Base-by-base conservation (phyloP, 805 yeast species). In the Spathaspora sp. region DNA sequence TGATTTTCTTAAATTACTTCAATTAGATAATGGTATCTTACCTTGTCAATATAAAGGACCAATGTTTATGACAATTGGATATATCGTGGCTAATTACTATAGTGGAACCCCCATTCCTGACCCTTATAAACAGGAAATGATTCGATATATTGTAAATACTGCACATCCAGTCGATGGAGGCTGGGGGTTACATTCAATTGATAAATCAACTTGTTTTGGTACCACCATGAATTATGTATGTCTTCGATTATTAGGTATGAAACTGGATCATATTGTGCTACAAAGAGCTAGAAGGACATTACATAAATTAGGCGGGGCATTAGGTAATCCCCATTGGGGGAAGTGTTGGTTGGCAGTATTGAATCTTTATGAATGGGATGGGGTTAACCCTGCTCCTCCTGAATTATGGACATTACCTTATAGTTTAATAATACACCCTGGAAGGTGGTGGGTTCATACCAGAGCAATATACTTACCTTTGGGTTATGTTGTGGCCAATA, bases 121-220 rank as follows among this genome's bases (percentile, higher is more conserved):
- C 29, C 85, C 80, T 39, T 81, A 78, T 60, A 75, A 75, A 55
- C 69, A 70, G 12, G 99, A 94, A 67, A 69, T 94, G 62, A 82
- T 87, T 26, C 77, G 99, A 53, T 94, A 92, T 63, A 69, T 94
- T 16, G 89, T 90, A n/a, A 94, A 94, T 65, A 80, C 89, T 0
- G 86, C 97, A 0, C 97, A 94, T 65, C 97, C 97, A 0, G 97
- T 92, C 0, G 99, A 94, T 67, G 99, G 99, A n/a, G 99, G 99
- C 1, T 94, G 99, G 99, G 99, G 99, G 0, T 75, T 94, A 39
- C 97, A 94, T 65, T 82, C 91, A 4, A 84, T 82, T 48, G 99
- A 94, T 65, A 94, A 93, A 65, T 85, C 94, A 8, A 94, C 99
- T 0, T 94, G 94, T 58, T 92, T 92, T 66, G 99, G 99, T 5